These are phyloP conservation scores for Trichoderma asperelloides DNA, from an alignment of 495 filamentous ascomycete species.

Conservation along the genomic window DNA sequence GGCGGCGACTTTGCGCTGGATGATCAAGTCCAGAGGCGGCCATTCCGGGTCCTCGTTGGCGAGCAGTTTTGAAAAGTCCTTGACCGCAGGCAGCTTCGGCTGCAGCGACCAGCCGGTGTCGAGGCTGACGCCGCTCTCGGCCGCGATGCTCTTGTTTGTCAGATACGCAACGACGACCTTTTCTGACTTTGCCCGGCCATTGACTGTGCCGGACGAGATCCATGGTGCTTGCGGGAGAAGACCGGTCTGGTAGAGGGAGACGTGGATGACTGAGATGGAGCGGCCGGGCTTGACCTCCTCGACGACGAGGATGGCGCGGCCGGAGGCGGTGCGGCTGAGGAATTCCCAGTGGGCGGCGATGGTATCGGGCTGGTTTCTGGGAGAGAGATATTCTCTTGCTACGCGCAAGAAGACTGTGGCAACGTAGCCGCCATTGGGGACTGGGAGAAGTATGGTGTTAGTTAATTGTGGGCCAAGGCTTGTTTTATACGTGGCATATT, in stretches of 20 bases:
- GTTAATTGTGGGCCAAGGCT: neutral
- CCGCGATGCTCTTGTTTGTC: conserved; percentile 52
- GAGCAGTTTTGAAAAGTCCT: neutral
- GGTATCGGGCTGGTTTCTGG: conserved; percentile 52
- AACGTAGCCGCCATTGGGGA: conserved; percentile 78
- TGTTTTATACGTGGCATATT: neutral
- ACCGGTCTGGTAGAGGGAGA: conserved; percentile 44
- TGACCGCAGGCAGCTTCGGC: neutral
- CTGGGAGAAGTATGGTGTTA: conserved; percentile 29
- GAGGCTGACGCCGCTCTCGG: conserved; percentile 40
- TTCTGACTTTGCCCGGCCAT: conserved; percentile 8
- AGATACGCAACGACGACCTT: conserved; percentile 48
- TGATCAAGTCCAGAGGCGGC: conserved; percentile 19
- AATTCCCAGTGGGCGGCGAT: conserved; percentile 65
- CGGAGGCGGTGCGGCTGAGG: conserved; percentile 56
- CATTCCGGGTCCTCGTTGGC: neutral
- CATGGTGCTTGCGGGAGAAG: conserved; percentile 23
- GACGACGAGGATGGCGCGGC: conserved; percentile 54
- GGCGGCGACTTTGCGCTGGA: conserved; percentile 47
- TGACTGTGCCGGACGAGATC: conserved; percentile 18
- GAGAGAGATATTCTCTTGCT: conserved; percentile 50
- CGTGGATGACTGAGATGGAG: conserved; percentile 60
- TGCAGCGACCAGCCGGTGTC: neutral
- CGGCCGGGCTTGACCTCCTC: conserved; percentile 65
- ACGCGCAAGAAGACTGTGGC: conserved; percentile 53